Conservation (phyloP, 345 rosid genomes). For the Melastoma malabathricum region DNA sequence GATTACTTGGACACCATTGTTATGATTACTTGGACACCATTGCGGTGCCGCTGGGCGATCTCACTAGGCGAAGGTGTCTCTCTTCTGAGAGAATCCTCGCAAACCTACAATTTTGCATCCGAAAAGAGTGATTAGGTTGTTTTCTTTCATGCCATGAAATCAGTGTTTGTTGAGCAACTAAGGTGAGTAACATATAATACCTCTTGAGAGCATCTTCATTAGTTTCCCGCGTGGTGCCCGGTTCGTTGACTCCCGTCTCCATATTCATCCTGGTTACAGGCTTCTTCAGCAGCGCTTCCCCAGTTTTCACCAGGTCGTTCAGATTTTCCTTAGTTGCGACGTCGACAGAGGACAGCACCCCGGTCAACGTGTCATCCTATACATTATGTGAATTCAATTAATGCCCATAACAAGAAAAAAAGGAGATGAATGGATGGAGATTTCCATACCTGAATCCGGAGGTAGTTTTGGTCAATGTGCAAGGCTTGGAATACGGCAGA, state of each 20-base stretch:
- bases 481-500: constrained; percentile 37
- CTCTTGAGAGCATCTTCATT: constrained; percentile 41
- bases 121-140: background rate
- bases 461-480: constrained; percentile 27
- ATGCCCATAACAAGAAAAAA: background rate
- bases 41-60: constrained; percentile 18
- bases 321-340: constrained; percentile 44
- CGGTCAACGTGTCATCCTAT: constrained; percentile 55
- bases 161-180: background rate
- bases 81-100: constrained; percentile 51
- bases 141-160: background rate
- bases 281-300: constrained; percentile 42
- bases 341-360: constrained; percentile 44
- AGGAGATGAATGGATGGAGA: no score
- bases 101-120: constrained; percentile 17
- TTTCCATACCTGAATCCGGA: constrained; percentile 30
- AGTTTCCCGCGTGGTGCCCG: constrained; percentile 15
- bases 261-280: constrained; percentile 45
- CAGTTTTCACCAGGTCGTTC: constrained; percentile 41
- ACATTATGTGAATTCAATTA: background rate
- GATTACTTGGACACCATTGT: background rate
- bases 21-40: background rate
- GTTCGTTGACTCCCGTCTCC: constrained; percentile 36
- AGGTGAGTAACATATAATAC: background rate
- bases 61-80: constrained; percentile 32